Percentiles rank a stretch among this genome's conserved stretches.
Evolutionary conservation across 2,329 filamentous ascomycete genomes (phyloP).

Genomic region (Knufia fluminis): DNA sequence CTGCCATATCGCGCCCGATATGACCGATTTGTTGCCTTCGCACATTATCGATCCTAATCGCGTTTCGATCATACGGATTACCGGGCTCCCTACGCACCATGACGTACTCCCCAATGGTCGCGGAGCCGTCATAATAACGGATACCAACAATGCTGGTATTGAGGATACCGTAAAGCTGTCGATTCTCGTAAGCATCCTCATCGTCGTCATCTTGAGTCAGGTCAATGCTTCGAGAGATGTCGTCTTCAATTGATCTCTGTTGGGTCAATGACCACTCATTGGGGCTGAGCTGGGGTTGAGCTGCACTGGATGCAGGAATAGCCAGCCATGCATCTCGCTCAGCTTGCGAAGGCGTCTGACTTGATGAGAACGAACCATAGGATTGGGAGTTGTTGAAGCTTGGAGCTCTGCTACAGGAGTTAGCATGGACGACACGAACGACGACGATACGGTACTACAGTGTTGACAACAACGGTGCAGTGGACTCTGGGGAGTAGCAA

Average conservation of each 20-base stretch:
- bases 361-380: background rate
- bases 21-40: slow-evolving; percentile 69
- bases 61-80: slow-evolving; percentile 65
- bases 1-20: slow-evolving; percentile 56
- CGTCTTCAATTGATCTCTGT: slow-evolving; percentile 21
- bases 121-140: slow-evolving; percentile 55
- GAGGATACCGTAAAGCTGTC: slow-evolving; percentile 35
- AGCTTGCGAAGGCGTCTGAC: background rate
- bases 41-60: slow-evolving; percentile 70
- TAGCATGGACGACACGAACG: no score
- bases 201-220: slow-evolving; percentile 26
- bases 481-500: no score
- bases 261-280: slow-evolving; percentile 40
- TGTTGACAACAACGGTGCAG: no score
- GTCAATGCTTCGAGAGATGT: slow-evolving; percentile 22
- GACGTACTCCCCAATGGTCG: slow-evolving; percentile 54
- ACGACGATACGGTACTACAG: no score
- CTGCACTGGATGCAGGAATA: no score
- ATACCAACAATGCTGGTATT: slow-evolving; percentile 51
- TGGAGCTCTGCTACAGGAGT: background rate
- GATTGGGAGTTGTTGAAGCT: background rate
- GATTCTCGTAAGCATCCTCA: slow-evolving; percentile 29
- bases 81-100: slow-evolving; percentile 54
- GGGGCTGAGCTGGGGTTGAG: no score
- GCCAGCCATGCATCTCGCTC: background rate